Percentiles rank a stretch among this genome's conserved stretches.
Evolutionary conservation across 768 basidiomycete species (phyloP).

Genomic region (Suillus subaureus): DNA sequence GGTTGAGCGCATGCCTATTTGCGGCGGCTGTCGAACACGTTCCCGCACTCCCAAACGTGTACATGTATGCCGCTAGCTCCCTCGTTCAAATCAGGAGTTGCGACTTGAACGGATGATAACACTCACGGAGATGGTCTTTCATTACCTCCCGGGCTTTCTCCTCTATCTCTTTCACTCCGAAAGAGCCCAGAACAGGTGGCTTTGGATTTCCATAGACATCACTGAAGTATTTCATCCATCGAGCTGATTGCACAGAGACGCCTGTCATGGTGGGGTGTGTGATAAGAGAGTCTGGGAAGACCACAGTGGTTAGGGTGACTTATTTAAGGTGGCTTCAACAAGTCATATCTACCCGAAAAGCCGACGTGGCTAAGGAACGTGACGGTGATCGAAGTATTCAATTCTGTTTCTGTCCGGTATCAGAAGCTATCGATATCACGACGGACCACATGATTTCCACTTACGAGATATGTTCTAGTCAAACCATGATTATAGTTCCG

Average conservation of each 20-base stretch:
- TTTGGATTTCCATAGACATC: constrained; percentile 23
- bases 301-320: no score
- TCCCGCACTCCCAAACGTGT: constrained; percentile 79
- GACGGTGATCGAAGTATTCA: constrained; percentile 21
- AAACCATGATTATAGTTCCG: background rate
- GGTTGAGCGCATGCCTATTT: constrained; percentile 65
- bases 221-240: constrained; percentile 29
- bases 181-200: constrained; percentile 51
- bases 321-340: background rate
- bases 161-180: constrained; percentile 63
- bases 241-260: constrained; percentile 19
- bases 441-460: background rate
- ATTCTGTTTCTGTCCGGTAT: background rate
- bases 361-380: constrained; percentile 33
- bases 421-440: background rate
- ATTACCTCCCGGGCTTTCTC: constrained; percentile 64
- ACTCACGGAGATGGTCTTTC: constrained; percentile 57
- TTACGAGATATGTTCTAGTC: background rate
- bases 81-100: background rate
- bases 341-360: background rate
- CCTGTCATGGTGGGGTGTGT: constrained; percentile 17
- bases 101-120: background rate
- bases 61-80: constrained; percentile 64
- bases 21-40: constrained; percentile 63
- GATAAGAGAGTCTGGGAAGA: constrained; percentile 2